Base-by-base conservation (phyloP, 257 asterid species). In the Solanum habrochaites region DNA sequence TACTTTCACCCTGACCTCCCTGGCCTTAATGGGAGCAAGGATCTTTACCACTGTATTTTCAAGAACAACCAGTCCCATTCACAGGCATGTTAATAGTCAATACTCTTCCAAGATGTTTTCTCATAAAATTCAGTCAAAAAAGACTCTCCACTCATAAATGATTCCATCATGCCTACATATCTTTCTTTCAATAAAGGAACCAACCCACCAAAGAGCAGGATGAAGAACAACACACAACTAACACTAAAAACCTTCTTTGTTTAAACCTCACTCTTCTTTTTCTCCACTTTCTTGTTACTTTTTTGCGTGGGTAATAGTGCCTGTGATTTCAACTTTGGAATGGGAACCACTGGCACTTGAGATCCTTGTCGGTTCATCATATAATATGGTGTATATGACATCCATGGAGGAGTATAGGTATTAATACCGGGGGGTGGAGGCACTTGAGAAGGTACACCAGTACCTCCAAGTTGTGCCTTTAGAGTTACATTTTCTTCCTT, bases 171-270 rank as follows among this genome's bases (percentile, higher is more conserved):
- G 82, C 94, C 96, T 35, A 96, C 96, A 87, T 92, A 94, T 87
- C 91, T 91, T 69, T 90, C 93, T 86, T 95, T 94, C 75, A 96
- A 87, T 92, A 94, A 91, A 2, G 98, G 98, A 83, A 91, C 94
- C 90, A 96, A 92, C 85, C 98, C 94, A 62, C 98, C 98, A 81
- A 95, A 93, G 87, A 96, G 90, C 90, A 96, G 83, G 52, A 94
- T 88, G 87, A 94, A 95, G 75, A 94, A 94, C 87, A 96, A 81
- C 90, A 96, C 89, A 31, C 98, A 93, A 89, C 98, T 95, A 90
- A 96, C 92, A 58, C 99, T 91, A 0, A 98, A 98, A 87, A 96
- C 98, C 93, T 93, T 96, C 92, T 94, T 96, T 43, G 95, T 93
- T 83, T 93, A 93, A 56, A 91, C 96, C 86, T 95, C 98, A 7